Evolutionary conservation across 2,329 filamentous ascomycete species (phyloP).

Genomic region (Exserohilum rostratum): DNA sequence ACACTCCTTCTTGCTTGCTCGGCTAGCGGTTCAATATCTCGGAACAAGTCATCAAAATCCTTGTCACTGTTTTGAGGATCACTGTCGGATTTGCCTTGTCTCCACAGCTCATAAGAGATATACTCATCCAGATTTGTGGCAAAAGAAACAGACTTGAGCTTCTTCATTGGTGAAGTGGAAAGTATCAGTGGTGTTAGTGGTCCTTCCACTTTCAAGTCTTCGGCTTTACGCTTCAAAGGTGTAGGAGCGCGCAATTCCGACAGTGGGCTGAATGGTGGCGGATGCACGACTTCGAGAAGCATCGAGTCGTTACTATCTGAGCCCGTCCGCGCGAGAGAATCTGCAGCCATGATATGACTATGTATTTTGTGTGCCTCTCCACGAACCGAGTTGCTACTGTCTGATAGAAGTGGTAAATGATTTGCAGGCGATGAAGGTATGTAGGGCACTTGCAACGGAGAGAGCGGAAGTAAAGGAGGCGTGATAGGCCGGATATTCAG

Average conservation of each 20-base stretch:
- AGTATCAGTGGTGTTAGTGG: slow-evolving; percentile 53
- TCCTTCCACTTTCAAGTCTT: slow-evolving; percentile 54
- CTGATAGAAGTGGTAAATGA: slow-evolving; percentile 46
- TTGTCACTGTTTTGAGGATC: slow-evolving; percentile 8
- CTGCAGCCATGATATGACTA: slow-evolving; percentile 38
- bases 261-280: slow-evolving; percentile 27
- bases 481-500: slow-evolving; percentile 44
- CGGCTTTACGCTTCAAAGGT: slow-evolving; percentile 38
- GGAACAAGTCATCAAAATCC: slow-evolving; percentile 40
- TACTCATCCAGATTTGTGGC: slow-evolving; percentile 44
- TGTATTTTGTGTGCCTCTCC: slow-evolving; percentile 46
- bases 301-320: slow-evolving; percentile 44
- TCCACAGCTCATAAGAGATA: slow-evolving; percentile 40
- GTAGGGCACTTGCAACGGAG: slow-evolving; percentile 49
- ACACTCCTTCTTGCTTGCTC: slow-evolving; percentile 43
- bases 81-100: slow-evolving; percentile 20
- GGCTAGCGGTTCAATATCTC: slow-evolving; percentile 46
- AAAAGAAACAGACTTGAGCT: slow-evolving; percentile 50
- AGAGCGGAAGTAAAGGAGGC: slow-evolving; percentile 56
- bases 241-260: slow-evolving; percentile 23
- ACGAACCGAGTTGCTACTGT: slow-evolving; percentile 41
- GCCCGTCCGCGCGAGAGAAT: slow-evolving; percentile 41
- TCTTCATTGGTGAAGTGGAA: slow-evolving; percentile 47
- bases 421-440: slow-evolving; percentile 49
- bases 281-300: slow-evolving; percentile 35